phyloP scores from a whole-genome alignment of 805 yeast species.

The Candida maesae region DNA sequence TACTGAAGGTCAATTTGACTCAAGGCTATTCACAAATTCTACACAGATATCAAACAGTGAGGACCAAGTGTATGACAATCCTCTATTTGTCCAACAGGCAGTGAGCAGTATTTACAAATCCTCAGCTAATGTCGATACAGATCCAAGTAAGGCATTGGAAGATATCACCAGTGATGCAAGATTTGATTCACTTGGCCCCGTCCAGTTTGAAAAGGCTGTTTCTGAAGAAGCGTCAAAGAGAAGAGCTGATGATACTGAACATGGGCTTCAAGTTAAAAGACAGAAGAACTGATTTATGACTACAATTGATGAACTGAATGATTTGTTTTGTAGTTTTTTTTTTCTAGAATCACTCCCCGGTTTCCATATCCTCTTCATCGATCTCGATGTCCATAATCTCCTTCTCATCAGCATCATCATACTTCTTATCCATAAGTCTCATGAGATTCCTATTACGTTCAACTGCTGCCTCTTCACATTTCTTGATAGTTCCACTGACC shows the following conservation, averaged over 20 bases:
- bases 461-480: slow-evolving; percentile 71
- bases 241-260: slow-evolving; percentile 16
- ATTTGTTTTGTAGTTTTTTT: too few species aligned
- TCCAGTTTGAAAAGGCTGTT: slow-evolving; percentile 40
- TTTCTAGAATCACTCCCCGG: too few species aligned
- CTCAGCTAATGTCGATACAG: slow-evolving; percentile 18
- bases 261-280: slow-evolving; percentile 23
- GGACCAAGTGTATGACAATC: slow-evolving; percentile 54
- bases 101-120: slow-evolving; percentile 48
- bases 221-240: neutral
- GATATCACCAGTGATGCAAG: slow-evolving; percentile 19
- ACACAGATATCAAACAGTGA: slow-evolving; percentile 36
- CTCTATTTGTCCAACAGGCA: slow-evolving; percentile 54
- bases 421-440: slow-evolving; percentile 16
- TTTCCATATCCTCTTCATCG: slow-evolving; percentile 19
- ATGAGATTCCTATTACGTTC: slow-evolving; percentile 36
- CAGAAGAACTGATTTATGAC: slow-evolving; percentile 9
- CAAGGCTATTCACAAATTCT: slow-evolving; percentile 50
- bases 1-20: slow-evolving; percentile 49
- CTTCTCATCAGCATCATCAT: slow-evolving; percentile 18
- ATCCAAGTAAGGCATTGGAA: slow-evolving; percentile 18
- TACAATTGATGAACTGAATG: neutral
- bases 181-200: slow-evolving; percentile 35
- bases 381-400: slow-evolving; percentile 18
- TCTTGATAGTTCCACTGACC: slow-evolving; percentile 84